These are phyloP conservation scores for Theobroma grandiflorum DNA, from an alignment of 441 rosid species.

Conservation along the genomic window DNA sequence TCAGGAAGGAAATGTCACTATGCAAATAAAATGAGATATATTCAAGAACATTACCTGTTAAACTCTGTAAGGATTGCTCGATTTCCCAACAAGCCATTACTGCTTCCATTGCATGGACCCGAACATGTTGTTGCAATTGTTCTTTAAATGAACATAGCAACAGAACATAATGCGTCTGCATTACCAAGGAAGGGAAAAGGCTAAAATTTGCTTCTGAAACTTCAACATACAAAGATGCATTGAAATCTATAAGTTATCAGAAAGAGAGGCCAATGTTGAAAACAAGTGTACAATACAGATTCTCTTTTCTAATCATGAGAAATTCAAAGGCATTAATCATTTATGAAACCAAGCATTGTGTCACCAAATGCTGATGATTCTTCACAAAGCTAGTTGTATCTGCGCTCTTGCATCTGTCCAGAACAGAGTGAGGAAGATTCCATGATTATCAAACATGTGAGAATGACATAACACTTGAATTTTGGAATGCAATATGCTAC, in stretches of 20 bases:
- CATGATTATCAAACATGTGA: not conserved
- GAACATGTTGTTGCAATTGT: conserved; percentile 97
- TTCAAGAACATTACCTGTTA: conserved; percentile 63
- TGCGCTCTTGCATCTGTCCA: not conserved
- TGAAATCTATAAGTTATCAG: not conserved
- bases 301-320: not conserved
- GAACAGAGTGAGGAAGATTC: not conserved
- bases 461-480: not conserved
- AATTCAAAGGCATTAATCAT: too few relatives aligned
- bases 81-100: conserved; percentile 99
- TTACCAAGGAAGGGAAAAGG: conserved; percentile 25
- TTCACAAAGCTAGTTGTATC: not conserved
- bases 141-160: conserved; percentile 97
- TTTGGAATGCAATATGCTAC: not conserved
- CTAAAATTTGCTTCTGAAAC: not conserved
- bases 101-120: conserved; percentile 99
- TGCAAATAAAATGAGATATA: not conserved
- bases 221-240: not conserved
- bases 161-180: conserved; percentile 93
- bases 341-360: too few relatives aligned
- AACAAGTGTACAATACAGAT: not conserved
- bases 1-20: not conserved
- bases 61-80: conserved; percentile 96
- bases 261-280: not conserved
- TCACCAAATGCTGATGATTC: not conserved